Percentiles rank a stretch among this genome's conserved stretches.
Conservation (phyloP, 305 asterid species). For the Fraxinus xanthoxyloides region DNA sequence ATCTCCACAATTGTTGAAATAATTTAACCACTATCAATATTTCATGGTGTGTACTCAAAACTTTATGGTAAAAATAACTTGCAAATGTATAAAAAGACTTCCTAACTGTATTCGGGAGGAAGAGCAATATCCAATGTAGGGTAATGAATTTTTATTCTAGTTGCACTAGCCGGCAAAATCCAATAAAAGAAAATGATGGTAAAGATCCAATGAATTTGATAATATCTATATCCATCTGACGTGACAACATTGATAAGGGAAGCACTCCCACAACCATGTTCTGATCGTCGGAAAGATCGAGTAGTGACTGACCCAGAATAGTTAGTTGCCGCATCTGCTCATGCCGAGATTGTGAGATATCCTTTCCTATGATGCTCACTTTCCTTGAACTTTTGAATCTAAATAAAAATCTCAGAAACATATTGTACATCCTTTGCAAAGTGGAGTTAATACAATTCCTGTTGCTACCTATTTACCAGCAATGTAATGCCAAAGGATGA, state of each 20-base stretch:
- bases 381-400: not conserved
- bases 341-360: slow-evolving; percentile 99
- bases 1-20: not conserved
- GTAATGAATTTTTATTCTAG: not conserved
- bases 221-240: not conserved
- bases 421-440: not conserved
- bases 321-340: slow-evolving; percentile 93
- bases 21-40: not conserved
- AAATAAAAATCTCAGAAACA: not conserved
- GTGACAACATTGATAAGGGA: slow-evolving; percentile 91
- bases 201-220: not conserved
- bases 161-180: not conserved
- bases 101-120: not conserved
- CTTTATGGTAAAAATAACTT: not conserved
- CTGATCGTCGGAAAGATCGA: slow-evolving; percentile 90
- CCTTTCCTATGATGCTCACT: slow-evolving; percentile 42
- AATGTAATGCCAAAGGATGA: not conserved
- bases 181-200: not conserved
- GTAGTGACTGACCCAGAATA: slow-evolving; percentile 99
- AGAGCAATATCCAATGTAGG: not conserved
- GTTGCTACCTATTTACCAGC: not conserved
- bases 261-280: slow-evolving; percentile 97
- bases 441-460: not conserved
- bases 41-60: not conserved
- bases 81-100: not conserved